Conservation (phyloP, 2,329 filamentous ascomycete genomes). For the Fusarium goolgardi region DNA sequence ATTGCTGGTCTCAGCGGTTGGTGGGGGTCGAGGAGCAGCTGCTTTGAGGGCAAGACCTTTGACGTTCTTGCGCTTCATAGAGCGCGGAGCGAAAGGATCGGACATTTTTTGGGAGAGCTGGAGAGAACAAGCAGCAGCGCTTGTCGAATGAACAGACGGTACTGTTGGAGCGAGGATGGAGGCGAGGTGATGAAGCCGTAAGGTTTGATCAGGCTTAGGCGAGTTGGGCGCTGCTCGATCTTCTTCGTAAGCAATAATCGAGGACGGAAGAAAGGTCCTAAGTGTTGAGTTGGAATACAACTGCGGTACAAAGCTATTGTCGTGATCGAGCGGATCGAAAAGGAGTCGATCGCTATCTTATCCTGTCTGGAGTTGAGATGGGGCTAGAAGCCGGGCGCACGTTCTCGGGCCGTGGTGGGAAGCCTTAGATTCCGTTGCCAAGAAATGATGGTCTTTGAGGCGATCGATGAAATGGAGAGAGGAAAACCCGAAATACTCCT, state of each 20-base stretch:
- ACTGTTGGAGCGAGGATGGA: conserved; percentile 8
- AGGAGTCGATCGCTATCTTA: conserved; percentile 26
- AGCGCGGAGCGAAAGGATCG: conserved; percentile 74
- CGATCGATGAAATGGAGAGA: conserved; percentile 17
- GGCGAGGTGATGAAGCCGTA: conserved; percentile 19
- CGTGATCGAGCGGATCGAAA: conserved; percentile 15
- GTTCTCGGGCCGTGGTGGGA: conserved; percentile 21
- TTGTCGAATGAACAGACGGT: conserved; percentile 9
- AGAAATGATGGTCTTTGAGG: conserved; percentile 6
- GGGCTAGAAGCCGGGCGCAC: conserved; percentile 6
- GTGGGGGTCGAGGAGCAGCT: conserved; percentile 76
- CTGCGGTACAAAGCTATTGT: conserved; percentile 17
- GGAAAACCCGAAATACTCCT: conserved; percentile 8
- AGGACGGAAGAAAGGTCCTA: conserved; percentile 13
- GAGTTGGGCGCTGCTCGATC: conserved; percentile 32
- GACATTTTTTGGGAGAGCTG: conserved; percentile 60
- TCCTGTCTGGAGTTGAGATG: conserved; percentile 19
- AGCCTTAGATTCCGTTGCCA: conserved; percentile 8
- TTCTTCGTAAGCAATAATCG: conserved; percentile 34
- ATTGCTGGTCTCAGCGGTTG: conserved; percentile 78
- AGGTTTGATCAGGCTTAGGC: conserved; percentile 31
- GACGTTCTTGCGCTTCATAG: conserved; percentile 99
- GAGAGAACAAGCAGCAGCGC: conserved; percentile 6
- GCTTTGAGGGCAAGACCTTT: conserved; percentile 92
- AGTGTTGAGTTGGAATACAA: conserved; percentile 4